A percentile compares a stretch with the other conserved stretches of the same genome.
Evolutionary conservation across 1,284 basidiomycete genomes (phyloP).

Genomic region (Ustilago loliicola): DNA sequence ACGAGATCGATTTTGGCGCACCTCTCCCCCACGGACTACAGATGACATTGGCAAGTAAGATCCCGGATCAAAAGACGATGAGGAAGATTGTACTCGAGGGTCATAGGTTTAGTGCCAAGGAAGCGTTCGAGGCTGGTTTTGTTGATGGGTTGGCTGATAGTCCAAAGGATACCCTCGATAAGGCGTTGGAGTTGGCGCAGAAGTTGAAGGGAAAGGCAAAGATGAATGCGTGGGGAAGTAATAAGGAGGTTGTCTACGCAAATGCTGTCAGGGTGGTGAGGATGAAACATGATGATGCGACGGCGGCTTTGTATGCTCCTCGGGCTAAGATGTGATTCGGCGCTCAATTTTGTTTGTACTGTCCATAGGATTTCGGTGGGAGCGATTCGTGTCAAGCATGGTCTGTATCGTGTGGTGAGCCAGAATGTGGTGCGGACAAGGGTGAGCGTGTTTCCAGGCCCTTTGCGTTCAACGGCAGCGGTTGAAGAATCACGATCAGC

Average conservation of each 20-base stretch:
- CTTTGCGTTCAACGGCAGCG: background rate
- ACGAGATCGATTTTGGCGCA: slow-evolving; percentile 75
- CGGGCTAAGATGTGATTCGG: slow-evolving; percentile 33
- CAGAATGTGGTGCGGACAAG: background rate
- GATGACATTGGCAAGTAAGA: slow-evolving; percentile 78
- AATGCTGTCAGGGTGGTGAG: slow-evolving; percentile 34
- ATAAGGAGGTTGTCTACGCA: slow-evolving; percentile 71
- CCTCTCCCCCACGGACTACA: slow-evolving; percentile 70
- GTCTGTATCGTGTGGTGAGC: too few species aligned
- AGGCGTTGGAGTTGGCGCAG: slow-evolving; percentile 71
- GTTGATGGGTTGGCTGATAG: slow-evolving; percentile 78
- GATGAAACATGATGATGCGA: slow-evolving; percentile 41
- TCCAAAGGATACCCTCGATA: slow-evolving; percentile 75
- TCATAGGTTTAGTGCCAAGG: slow-evolving; percentile 82
- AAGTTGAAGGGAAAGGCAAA: slow-evolving; percentile 71
- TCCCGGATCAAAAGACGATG: slow-evolving; percentile 76
- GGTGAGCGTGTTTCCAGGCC: background rate
- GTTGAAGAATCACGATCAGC: too few species aligned
- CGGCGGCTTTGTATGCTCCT: slow-evolving; percentile 20
- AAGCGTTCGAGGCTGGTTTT: slow-evolving; percentile 79
- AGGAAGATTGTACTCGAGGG: slow-evolving; percentile 86
- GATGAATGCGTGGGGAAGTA: slow-evolving; percentile 73
- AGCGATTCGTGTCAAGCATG: too few species aligned
- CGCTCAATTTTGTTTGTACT: too few species aligned
- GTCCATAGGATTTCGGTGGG: too few species aligned